Evolutionary conservation across 2,329 filamentous ascomycete species (phyloP).

Genomic region (Samsoniella hepiali): DNA sequence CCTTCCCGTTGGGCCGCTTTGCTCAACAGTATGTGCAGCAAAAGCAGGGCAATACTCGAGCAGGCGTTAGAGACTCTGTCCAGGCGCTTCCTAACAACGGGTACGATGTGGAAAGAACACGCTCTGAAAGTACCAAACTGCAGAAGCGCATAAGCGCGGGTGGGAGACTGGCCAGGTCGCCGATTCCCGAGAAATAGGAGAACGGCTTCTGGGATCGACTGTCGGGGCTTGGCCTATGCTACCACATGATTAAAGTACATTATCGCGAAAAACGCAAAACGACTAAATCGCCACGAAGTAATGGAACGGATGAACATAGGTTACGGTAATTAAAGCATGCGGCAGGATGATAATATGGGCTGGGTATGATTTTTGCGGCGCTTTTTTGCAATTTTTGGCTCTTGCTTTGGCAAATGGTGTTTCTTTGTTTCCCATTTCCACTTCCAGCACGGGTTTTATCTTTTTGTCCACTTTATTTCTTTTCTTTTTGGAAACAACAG

Average conservation of each 20-base stretch:
- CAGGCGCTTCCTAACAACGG: constrained; percentile 54
- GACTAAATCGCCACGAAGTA: constrained; percentile 11
- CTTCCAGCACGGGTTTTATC: background rate
- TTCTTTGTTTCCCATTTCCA: background rate
- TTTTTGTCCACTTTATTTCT: background rate
- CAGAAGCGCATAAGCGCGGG: constrained; percentile 79
- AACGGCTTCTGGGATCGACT: constrained; percentile 39
- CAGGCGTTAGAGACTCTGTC: constrained; percentile 54
- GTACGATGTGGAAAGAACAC: constrained; percentile 46
- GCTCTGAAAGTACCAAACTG: constrained; percentile 59
- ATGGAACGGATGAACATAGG: constrained; percentile 13
- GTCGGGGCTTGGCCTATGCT: constrained; percentile 37
- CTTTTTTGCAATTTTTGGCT: constrained; percentile 4
- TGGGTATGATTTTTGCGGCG: constrained; percentile 3
- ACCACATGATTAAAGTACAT: constrained; percentile 33
- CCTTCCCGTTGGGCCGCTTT: constrained; percentile 77
- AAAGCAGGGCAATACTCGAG: constrained; percentile 53
- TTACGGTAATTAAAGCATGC: constrained; percentile 4
- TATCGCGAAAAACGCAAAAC: constrained; percentile 25
- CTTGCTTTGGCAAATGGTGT: constrained; percentile 3
- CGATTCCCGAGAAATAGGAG: constrained; percentile 60
- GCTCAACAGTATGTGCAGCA: constrained; percentile 84
- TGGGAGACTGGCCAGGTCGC: constrained; percentile 64
- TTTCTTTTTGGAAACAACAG: background rate
- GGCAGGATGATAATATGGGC: constrained; percentile 3